Percentiles rank a stretch among this genome's conserved stretches.
phyloP scores from a whole-genome alignment of 495 filamentous ascomycete species.

The Penicillium bialowiezense region DNA sequence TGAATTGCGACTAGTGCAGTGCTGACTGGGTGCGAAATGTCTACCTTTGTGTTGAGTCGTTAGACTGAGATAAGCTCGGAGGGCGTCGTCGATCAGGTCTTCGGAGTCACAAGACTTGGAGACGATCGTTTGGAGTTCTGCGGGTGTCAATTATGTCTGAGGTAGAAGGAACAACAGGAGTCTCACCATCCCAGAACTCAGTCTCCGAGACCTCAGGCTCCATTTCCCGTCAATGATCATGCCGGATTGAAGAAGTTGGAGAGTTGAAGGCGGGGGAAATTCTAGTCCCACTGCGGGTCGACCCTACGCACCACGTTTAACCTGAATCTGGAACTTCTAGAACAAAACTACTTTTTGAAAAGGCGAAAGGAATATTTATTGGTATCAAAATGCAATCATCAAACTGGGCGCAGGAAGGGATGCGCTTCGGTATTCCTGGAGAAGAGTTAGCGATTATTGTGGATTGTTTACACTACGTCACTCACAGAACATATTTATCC shows the following conservation, averaged over 20 bases:
- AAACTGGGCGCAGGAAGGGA: slow-evolving; percentile 46
- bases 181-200: slow-evolving; percentile 89
- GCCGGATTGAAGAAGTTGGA: slow-evolving; percentile 27
- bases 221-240: slow-evolving; percentile 49
- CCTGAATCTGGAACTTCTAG: not conserved
- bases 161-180: not conserved
- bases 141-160: slow-evolving; percentile 6
- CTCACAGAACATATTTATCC: slow-evolving; percentile 79
- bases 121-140: slow-evolving; percentile 82
- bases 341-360: not conserved
- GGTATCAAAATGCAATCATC: slow-evolving; percentile 29
- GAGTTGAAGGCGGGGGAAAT: slow-evolving; percentile 24
- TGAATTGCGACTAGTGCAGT: not conserved
- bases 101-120: slow-evolving; percentile 68
- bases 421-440: slow-evolving; percentile 56
- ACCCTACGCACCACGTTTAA: not conserved
- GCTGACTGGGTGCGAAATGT: not conserved
- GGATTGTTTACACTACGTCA: slow-evolving; percentile 15
- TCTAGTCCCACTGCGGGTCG: slow-evolving; percentile 17
- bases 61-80: slow-evolving; percentile 80
- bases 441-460: slow-evolving; percentile 11
- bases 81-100: slow-evolving; percentile 78
- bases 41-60: slow-evolving; percentile 71
- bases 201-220: slow-evolving; percentile 67
- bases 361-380: slow-evolving; percentile 20